A percentile compares a stretch with the other conserved stretches of the same genome.
phyloP scores from a whole-genome alignment of 345 rosid species.

The Boechera divaricarpa region DNA sequence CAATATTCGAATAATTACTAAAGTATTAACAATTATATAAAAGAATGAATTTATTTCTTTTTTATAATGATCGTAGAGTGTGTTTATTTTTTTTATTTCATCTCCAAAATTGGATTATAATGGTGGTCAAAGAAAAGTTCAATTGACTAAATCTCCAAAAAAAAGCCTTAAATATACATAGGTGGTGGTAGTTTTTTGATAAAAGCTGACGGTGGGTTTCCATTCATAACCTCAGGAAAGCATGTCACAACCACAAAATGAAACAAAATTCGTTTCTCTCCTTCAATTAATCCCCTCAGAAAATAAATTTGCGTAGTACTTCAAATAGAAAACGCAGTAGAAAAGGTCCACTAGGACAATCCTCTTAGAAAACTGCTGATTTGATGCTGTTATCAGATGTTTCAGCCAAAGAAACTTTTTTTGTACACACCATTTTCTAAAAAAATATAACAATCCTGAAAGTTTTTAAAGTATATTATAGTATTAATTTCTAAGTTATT shows the following conservation, averaged over 20 bases:
- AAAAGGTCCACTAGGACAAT: background rate
- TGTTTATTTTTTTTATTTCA: too few relatives aligned
- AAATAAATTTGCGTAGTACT: background rate
- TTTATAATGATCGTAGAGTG: too few relatives aligned
- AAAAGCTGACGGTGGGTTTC: background rate
- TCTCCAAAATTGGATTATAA: background rate
- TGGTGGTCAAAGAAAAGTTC: background rate
- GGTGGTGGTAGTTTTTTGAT: background rate
- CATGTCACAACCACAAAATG: background rate
- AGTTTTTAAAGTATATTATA: background rate
- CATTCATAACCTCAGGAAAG: background rate
- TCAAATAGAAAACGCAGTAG: background rate
- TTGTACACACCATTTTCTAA: background rate
- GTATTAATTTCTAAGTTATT: background rate
- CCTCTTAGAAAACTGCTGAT: background rate
- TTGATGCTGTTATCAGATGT: background rate
- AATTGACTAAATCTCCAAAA: background rate
- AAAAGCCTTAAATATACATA: background rate
- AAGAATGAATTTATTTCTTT: too few relatives aligned
- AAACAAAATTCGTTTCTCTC: background rate
- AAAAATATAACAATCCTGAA: background rate
- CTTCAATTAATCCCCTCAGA: background rate
- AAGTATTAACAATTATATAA: background rate
- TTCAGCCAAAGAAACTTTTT: background rate
- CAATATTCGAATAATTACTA: constrained; percentile 5